These are phyloP conservation scores for Plasmodium fragile DNA, from an alignment of 169 alveolate species.

Conservation along the genomic window DNA sequence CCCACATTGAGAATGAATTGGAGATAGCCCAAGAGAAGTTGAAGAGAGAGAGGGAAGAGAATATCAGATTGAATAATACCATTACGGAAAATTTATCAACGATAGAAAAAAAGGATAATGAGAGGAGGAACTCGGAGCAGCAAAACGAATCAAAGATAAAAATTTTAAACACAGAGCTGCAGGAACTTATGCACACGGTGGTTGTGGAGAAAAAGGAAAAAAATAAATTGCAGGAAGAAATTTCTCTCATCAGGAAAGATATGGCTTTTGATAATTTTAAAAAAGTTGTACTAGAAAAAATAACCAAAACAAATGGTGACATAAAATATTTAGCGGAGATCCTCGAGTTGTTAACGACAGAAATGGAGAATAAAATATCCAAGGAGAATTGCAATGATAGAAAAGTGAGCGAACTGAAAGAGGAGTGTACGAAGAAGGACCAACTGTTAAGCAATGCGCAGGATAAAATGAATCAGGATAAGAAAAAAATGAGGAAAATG, in stretches of 20 bases:
- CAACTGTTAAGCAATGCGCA: not conserved
- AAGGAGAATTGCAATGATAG: not conserved
- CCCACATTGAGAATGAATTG: constrained; percentile 11
- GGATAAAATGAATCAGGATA: not conserved
- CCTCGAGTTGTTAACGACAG: constrained; percentile 39
- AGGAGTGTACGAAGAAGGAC: not conserved
- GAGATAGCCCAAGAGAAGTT: constrained; percentile 19
- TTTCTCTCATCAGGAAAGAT: constrained; percentile 34
- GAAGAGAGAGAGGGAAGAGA: constrained; percentile 21
- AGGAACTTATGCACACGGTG: constrained; percentile 1
- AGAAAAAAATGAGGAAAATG: constrained; percentile 12
- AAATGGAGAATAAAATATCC: constrained; percentile 36
- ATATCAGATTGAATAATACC: not conserved
- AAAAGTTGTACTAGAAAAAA: constrained; percentile 27
- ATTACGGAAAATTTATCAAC: not conserved
- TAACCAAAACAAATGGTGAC: constrained; percentile 38
- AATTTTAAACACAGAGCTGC: not conserved
- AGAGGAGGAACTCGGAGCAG: not conserved
- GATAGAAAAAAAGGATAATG: constrained; percentile 25
- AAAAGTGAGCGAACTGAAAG: constrained; percentile 10
- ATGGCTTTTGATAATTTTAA: constrained; percentile 28
- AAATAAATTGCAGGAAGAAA: constrained; percentile 10
- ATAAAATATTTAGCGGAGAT: constrained; percentile 50
- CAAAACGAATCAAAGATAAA: constrained; percentile 17
- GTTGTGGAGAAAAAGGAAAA: constrained; percentile 22